Evolutionary conservation across 305 asterid species (phyloP).

Genomic region (Rubia balearica): DNA sequence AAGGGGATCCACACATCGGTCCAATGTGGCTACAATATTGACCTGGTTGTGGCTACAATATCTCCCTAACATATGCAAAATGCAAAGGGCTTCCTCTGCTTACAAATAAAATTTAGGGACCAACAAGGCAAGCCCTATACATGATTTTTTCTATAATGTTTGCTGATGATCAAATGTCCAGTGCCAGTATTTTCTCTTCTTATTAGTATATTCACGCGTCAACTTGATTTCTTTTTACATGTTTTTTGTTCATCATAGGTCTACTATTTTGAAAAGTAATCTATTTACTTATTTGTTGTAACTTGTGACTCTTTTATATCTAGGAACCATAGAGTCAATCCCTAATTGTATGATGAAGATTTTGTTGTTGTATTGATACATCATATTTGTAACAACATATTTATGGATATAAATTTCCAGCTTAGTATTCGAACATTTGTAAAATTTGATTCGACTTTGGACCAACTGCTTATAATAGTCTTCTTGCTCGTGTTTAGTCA

Average conservation of each 20-base stretch:
- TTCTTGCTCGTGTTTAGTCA: too few relatives aligned
- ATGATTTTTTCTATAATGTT: neutral
- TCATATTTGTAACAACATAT: too few relatives aligned
- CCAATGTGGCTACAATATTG: too few relatives aligned
- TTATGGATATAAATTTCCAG: too few relatives aligned
- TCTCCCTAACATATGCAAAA: too few relatives aligned
- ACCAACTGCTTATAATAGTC: too few relatives aligned
- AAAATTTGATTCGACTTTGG: too few relatives aligned
- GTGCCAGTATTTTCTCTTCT: neutral
- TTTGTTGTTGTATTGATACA: too few relatives aligned
- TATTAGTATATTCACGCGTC: neutral
- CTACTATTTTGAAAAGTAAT: neutral
- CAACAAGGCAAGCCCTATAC: conserved; percentile 54
- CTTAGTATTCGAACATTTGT: too few relatives aligned
- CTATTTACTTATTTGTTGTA: neutral
- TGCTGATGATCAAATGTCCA: neutral
- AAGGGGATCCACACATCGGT: too few relatives aligned
- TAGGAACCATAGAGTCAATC: conserved; percentile 73
- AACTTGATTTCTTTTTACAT: neutral
- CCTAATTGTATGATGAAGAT: neutral
- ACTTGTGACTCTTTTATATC: conserved; percentile 18
- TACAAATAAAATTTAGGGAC: conserved; percentile 78
- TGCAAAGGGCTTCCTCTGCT: conserved; percentile 89
- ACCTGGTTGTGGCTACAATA: too few relatives aligned
- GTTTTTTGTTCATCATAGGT: too few relatives aligned